Conservation (phyloP, 2,329 filamentous ascomycete genomes). For the Aspergillus niger region DNA sequence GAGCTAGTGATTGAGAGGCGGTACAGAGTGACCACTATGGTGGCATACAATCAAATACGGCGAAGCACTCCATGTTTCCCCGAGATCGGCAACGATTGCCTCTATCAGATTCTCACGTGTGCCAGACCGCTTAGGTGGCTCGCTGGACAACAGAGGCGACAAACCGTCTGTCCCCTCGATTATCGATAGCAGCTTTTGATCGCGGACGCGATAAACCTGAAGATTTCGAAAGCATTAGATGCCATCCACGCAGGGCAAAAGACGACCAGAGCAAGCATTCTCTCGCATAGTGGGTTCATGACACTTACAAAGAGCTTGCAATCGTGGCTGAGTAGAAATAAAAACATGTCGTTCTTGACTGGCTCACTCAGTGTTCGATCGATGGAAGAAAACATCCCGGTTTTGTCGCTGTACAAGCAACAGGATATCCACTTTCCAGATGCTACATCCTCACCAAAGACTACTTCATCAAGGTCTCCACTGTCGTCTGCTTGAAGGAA, state of each 20-base stretch:
- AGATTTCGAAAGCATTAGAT: conserved; percentile 8
- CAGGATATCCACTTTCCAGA: conserved; percentile 77
- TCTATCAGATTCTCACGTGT: conserved; percentile 75
- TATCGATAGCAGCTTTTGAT: conserved; percentile 72
- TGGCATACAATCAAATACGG: conserved; percentile 77
- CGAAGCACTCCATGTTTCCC: conserved; percentile 67
- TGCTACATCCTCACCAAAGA: conserved; percentile 61
- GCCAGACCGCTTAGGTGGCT: conserved; percentile 70
- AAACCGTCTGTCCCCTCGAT: conserved; percentile 77
- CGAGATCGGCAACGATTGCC: conserved; percentile 80
- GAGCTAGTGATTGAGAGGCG: not conserved
- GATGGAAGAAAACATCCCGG: conserved; percentile 55
- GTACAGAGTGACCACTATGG: not conserved
- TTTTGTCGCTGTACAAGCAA: conserved; percentile 74
- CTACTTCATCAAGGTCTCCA: conserved; percentile 82
- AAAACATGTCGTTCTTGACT: conserved; percentile 58
- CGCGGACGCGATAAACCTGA: conserved; percentile 74
- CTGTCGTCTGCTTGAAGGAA: conserved; percentile 77
- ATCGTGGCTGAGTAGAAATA: conserved; percentile 76
- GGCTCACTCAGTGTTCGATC: conserved; percentile 20
- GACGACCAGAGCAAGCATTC: not conserved
- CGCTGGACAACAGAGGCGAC: conserved; percentile 71
- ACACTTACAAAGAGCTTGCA: conserved; percentile 71
- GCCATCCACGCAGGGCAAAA: not conserved
- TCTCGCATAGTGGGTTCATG: not conserved